Evolutionary conservation across 352 stramenopile species (phyloP).

Genomic region (Thraustotheca clavata): DNA sequence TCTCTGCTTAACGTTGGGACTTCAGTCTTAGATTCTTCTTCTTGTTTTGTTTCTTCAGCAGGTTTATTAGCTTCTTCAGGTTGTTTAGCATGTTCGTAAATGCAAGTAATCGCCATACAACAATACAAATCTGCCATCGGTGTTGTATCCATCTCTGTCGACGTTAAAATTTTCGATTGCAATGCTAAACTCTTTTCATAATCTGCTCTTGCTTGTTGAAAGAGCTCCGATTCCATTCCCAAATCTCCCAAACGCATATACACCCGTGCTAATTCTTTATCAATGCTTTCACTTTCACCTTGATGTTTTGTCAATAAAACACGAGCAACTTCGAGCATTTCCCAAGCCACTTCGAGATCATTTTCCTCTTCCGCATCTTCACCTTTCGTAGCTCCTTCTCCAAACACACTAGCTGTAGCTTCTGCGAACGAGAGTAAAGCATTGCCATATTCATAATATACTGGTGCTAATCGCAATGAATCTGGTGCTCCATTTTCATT

Average conservation of each 20-base stretch:
- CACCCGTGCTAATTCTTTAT: slow-evolving; percentile 69
- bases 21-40: slow-evolving; percentile 16
- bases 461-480: slow-evolving; percentile 46
- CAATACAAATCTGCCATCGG: slow-evolving; percentile 73
- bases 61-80: not conserved
- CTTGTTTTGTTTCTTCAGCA: slow-evolving; percentile 15
- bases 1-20: slow-evolving; percentile 23
- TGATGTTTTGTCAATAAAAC: slow-evolving; percentile 72
- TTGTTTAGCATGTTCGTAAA: slow-evolving; percentile 53
- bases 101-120: slow-evolving; percentile 75
- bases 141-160: slow-evolving; percentile 63
- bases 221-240: slow-evolving; percentile 74
- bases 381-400: slow-evolving; percentile 5
- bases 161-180: slow-evolving; percentile 55
- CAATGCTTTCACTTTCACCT: slow-evolving; percentile 46
- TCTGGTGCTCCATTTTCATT: slow-evolving; percentile 54
- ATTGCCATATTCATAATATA: slow-evolving; percentile 83
- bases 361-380: slow-evolving; percentile 42
- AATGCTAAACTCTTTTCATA: slow-evolving; percentile 73
- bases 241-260: slow-evolving; percentile 75
- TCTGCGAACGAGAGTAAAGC: slow-evolving; percentile 65
- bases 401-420: slow-evolving; percentile 18
- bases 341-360: slow-evolving; percentile 77
- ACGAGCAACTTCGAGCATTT: slow-evolving; percentile 77
- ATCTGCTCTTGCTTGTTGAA: slow-evolving; percentile 59